Conservation (phyloP, 495 filamentous ascomycete genomes). For the Lentithecium fluviatile region DNA sequence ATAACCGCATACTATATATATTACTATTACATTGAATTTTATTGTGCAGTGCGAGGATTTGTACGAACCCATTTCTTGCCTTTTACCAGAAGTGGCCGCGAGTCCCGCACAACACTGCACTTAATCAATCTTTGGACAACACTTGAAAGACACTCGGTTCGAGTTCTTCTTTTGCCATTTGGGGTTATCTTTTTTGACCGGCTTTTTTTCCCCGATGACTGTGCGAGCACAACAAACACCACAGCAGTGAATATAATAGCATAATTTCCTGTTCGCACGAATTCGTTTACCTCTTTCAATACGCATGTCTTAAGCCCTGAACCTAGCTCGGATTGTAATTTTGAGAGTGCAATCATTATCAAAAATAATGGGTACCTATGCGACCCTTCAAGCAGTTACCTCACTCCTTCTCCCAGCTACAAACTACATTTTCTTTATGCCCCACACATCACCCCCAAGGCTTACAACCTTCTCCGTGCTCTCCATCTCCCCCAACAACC, state of each 20-base stretch:
- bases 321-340: too few relatives aligned
- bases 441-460: slow-evolving; percentile 39
- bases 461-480: slow-evolving; percentile 60
- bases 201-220: slow-evolving; percentile 5
- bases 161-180: too few relatives aligned
- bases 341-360: too few relatives aligned
- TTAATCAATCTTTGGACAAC: slow-evolving; percentile 37
- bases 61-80: slow-evolving; percentile 43
- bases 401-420: too few relatives aligned
- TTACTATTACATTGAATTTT: slow-evolving; percentile 3
- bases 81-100: slow-evolving; percentile 44
- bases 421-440: slow-evolving; percentile 21
- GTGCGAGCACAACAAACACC: too few relatives aligned
- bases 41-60: slow-evolving; percentile 37
- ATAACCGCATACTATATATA: too few relatives aligned
- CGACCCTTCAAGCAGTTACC: too few relatives aligned
- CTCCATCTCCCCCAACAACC: slow-evolving; percentile 75
- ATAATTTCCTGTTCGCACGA: too few relatives aligned
- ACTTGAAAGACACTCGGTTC: slow-evolving; percentile 4
- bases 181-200: slow-evolving; percentile 36
- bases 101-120: slow-evolving; percentile 38
- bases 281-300: too few relatives aligned
- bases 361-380: too few relatives aligned
- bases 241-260: too few relatives aligned
- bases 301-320: too few relatives aligned